Base-by-base conservation (phyloP, 768 basidiomycete genomes). In the Podaxis carcinomalis region DNA sequence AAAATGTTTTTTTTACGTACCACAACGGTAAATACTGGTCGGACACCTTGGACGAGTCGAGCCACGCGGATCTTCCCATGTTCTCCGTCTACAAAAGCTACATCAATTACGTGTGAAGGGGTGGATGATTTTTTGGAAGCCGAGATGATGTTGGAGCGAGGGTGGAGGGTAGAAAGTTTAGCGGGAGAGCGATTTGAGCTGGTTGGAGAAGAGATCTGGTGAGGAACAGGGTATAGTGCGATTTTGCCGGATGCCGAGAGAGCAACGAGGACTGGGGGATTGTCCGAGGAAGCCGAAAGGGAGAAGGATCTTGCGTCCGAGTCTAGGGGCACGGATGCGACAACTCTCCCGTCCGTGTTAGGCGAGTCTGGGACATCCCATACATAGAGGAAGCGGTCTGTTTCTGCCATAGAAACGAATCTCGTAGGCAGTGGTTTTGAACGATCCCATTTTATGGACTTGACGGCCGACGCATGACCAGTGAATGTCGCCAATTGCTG, bases 381-480 rank as follows among this genome's bases (percentile, higher is more conserved):
- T 16, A 87, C 70, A 59, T 85, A 83, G 6, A 87, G 70, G 61
- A 84, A 80, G 28, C 87, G 81, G 69, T 90, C 88, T 5, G 73
- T 76, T 67, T 88, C 82, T 11, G 88, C 88, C 51, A 77, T 74
- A 3, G 88, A 85, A 55, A 85, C 69, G 68, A 90, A 86, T 28
- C 78, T 80, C 39, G 73, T 74, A 7, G 78, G 65, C 53, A 75
- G 73, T 28, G 68, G 66, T 61, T 74, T 69, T 14, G 77, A 76
- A 11, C 67, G 68, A 55, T 80, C 80, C 86, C 86, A 89, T 57
- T 77, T 75, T 11, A 87, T 66, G 28, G 72, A 70, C 63, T 75
- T 80, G 62, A 86, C 74, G 6, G 80, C 73, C 21, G 87, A 86
- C 3, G 85, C 83, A 66, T 90, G 88, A 0, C 88, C 88, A 19